Evolutionary conservation across 2,329 filamentous ascomycete genomes (phyloP).

Genomic region (Plectosphaerella plurivora): DNA sequence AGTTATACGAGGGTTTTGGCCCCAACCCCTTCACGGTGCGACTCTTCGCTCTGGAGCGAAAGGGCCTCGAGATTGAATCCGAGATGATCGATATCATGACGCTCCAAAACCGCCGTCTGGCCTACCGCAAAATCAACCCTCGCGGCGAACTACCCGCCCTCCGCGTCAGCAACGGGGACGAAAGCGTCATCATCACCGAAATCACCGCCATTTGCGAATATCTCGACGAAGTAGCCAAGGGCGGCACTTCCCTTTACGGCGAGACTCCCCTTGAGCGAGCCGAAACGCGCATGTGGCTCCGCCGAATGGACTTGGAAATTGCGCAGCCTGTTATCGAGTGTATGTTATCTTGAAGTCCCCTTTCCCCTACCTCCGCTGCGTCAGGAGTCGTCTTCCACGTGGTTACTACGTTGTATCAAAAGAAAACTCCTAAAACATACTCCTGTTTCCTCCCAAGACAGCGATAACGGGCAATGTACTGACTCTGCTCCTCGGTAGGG

Average conservation of each 20-base stretch:
- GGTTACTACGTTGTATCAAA: no score
- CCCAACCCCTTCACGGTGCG: slow-evolving; percentile 9
- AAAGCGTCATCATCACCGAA: slow-evolving; percentile 2
- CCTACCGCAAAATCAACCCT: slow-evolving; percentile 8
- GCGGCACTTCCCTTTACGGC: slow-evolving; percentile 1
- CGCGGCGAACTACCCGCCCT: slow-evolving; percentile 5
- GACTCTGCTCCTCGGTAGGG: no score
- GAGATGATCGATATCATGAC: slow-evolving; percentile 9
- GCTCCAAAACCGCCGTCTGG: slow-evolving; percentile 7
- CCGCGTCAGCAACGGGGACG: neutral
- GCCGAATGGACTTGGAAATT: slow-evolving; percentile 5
- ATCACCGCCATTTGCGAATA: slow-evolving; percentile 6
- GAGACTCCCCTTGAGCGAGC: neutral
- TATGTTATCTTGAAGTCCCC: no score
- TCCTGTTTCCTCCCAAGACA: no score
- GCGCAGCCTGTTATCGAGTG: slow-evolving; percentile 2
- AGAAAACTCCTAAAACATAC: no score
- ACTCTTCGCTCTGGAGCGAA: slow-evolving; percentile 12
- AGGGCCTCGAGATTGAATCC: slow-evolving; percentile 5
- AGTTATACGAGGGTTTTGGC: slow-evolving; percentile 7
- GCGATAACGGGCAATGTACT: no score
- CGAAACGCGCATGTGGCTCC: slow-evolving; percentile 6
- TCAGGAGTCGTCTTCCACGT: no score
- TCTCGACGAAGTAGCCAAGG: slow-evolving; percentile 4
- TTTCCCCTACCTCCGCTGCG: no score